Evolutionary conservation across 2,329 filamentous ascomycete genomes (phyloP).

Genomic region (Neoarthrinium moseri): DNA sequence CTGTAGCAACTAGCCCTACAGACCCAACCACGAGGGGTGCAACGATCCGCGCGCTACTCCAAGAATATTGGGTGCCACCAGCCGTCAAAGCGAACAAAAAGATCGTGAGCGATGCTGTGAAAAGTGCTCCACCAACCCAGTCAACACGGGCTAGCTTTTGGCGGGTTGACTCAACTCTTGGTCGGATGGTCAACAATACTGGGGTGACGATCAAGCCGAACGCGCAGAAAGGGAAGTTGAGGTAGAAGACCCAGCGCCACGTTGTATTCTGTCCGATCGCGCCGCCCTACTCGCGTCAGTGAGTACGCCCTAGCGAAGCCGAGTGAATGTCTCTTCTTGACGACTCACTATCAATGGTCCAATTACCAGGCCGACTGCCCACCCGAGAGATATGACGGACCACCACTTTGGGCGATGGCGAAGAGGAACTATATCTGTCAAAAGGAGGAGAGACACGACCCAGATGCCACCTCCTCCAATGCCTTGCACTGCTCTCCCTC

Average conservation of each 20-base stretch:
- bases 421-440: constrained; percentile 47
- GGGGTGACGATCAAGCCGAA: constrained; percentile 23
- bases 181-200: constrained; percentile 33
- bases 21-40: constrained; percentile 11
- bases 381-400: constrained; percentile 6
- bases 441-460: constrained; percentile 20
- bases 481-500: constrained; percentile 42
- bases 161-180: neutral
- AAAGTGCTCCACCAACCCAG: constrained; percentile 11
- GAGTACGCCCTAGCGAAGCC: constrained; percentile 27
- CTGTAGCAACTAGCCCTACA: constrained; percentile 9
- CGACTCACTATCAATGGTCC: constrained; percentile 6
- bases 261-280: constrained; percentile 4
- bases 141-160: constrained; percentile 11
- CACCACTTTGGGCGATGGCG: constrained; percentile 40
- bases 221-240: constrained; percentile 30
- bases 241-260: constrained; percentile 33
- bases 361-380: constrained; percentile 7
- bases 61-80: constrained; percentile 14
- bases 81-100: constrained; percentile 13
- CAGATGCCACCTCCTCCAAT: constrained; percentile 17
- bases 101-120: constrained; percentile 13
- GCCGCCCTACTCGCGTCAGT: constrained; percentile 30
- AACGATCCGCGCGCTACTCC: constrained; percentile 8
- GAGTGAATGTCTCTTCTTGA: constrained; percentile 25